phyloP scores from a whole-genome alignment of 1,284 basidiomycete genomes.

The Ceratobasidium sp. region DNA sequence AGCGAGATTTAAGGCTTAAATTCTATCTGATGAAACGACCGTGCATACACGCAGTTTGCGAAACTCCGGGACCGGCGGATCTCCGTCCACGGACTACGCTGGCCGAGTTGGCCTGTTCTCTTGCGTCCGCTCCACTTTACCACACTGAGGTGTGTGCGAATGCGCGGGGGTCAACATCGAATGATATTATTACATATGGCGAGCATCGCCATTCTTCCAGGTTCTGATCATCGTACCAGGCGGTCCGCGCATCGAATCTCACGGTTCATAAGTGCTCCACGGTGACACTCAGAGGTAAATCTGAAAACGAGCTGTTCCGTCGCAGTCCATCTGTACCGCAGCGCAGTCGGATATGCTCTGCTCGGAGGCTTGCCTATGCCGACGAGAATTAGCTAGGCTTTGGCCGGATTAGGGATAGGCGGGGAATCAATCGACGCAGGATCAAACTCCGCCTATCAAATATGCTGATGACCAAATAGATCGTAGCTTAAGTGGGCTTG shows the following conservation, averaged over 20 bases:
- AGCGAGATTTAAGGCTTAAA: background rate
- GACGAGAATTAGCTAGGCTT: conserved; percentile 20
- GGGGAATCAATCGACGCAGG: conserved; percentile 22
- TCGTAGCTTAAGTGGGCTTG: background rate
- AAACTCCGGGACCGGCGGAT: too few relatives aligned
- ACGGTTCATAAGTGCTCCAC: background rate
- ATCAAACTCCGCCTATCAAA: conserved; percentile 36
- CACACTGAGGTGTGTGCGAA: background rate
- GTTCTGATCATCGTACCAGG: conserved; percentile 17
- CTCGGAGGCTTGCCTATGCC: conserved; percentile 12
- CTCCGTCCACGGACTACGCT: too few relatives aligned
- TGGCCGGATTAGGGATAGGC: conserved; percentile 11
- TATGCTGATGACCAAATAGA: conserved; percentile 2
- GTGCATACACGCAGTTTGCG: too few relatives aligned
- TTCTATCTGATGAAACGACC: background rate
- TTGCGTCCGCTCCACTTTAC: conserved; percentile 21
- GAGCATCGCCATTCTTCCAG: background rate
- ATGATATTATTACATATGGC: conserved; percentile 31
- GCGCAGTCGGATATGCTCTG: background rate
- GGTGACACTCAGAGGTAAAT: background rate
- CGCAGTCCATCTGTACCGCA: background rate
- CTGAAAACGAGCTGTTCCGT: background rate
- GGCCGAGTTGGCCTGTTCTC: too few relatives aligned
- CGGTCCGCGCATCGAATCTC: background rate
- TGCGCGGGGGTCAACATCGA: background rate